Percentiles rank a stretch among this genome's conserved stretches.
Evolutionary conservation across 345 rosid genomes (phyloP).

Genomic region (Euphorbia lathyris): DNA sequence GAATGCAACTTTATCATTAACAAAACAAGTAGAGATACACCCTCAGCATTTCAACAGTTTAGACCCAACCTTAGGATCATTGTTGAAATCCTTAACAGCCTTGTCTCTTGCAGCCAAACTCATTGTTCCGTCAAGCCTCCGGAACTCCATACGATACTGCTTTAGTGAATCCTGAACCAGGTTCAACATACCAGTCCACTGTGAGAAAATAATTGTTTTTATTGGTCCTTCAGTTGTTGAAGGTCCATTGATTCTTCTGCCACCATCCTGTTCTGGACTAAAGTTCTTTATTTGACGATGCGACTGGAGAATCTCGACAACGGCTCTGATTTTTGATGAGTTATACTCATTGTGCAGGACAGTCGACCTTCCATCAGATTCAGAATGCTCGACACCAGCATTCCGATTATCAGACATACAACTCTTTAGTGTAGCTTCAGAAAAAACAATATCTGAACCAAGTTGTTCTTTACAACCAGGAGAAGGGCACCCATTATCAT

Average conservation of each 20-base stretch:
- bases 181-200: constrained; percentile 95
- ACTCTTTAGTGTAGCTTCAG: constrained; percentile 63
- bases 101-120: constrained; percentile 66
- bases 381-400: constrained; percentile 36
- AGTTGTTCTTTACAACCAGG: constrained; percentile 63
- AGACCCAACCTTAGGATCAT: constrained; percentile 62
- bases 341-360: constrained; percentile 49
- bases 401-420: constrained; percentile 42
- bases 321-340: constrained; percentile 77
- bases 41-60: neutral
- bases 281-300: constrained; percentile 35
- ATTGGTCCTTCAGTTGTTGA: constrained; percentile 45
- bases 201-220: constrained; percentile 85
- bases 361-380: constrained; percentile 33
- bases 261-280: constrained; percentile 30
- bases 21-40: neutral
- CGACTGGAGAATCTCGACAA: constrained; percentile 60
- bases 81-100: constrained; percentile 82
- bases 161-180: constrained; percentile 58
- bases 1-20: neutral
- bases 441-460: constrained; percentile 68
- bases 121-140: constrained; percentile 97
- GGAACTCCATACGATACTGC: constrained; percentile 45
- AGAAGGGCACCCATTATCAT: constrained; percentile 80
- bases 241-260: constrained; percentile 26